Evolutionary conservation across 495 filamentous ascomycete genomes (phyloP), one percentile per base, ranked within the genome.

Genomic region (Filosporella fistucella): DNA sequence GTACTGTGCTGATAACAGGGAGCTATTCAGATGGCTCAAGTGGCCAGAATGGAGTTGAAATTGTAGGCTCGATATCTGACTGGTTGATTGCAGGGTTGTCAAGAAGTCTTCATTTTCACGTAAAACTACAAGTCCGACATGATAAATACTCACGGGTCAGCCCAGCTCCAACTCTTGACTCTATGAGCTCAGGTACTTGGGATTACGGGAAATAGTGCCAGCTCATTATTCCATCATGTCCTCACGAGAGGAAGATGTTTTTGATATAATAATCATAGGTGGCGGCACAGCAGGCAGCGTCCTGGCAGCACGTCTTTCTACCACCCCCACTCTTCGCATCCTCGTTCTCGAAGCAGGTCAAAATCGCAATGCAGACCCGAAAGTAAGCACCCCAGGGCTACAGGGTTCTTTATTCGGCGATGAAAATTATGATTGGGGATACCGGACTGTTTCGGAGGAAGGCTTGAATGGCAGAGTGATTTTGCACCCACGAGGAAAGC

Each of bases 281-380:
- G 74, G 68, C 33, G 47, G 47, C 6, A 44, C 39, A 17, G 39
- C 47, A 2, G 47, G 47, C 16, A 11, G 26, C 18, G 28, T 37
- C 7, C 6, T 51, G 2, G 47, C 47, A 2, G 17, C 40, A 13
- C 47, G 47, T 13, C 30, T 51, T 4, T 25, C 20, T 23, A 12
- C 14, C 2, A 20, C 36, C n/a, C 30, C 40, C 7, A 18, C n/a
- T 3, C 1, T 51, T 1, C 28, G n/a, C 2, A 28, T 44, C 29
- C 29, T 37, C n/a, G 67, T 80, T 4, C 54, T 82, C 37, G 78
- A 82, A 52, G 76, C 75, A 17, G 78, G 78, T 0, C 59, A 62
- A 25, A 68, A 74, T 54, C 66, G 58, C 8, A 62, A 61, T n/a
- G 55, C 63, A 1, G 70, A 80, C 52, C 71, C 71, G 0, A 28